These are phyloP conservation scores for Mucuna pruriens DNA, from an alignment of 306 rosid genomes.

Conservation along the genomic window DNA sequence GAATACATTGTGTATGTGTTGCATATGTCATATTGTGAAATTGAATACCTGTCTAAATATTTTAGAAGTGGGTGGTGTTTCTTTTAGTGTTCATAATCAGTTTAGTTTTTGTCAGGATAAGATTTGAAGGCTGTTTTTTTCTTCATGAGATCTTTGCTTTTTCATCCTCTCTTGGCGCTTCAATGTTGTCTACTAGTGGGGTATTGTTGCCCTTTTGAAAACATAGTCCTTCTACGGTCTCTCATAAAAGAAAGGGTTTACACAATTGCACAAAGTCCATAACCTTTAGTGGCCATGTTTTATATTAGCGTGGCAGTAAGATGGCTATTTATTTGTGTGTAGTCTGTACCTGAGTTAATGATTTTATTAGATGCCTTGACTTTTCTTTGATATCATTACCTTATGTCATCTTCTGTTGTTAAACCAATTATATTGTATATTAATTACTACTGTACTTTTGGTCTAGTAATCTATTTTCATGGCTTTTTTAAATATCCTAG, in stretches of 20 bases:
- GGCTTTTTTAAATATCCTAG: neutral
- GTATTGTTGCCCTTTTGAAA: neutral
- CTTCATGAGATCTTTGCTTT: neutral
- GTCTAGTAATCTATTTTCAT: neutral
- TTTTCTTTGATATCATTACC: neutral
- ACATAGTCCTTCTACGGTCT: neutral
- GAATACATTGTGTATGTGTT: neutral
- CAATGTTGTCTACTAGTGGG: neutral
- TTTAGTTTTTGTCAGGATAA: neutral
- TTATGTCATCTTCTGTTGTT: constrained; percentile 6
- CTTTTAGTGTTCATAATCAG: neutral
- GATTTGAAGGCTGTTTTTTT: neutral
- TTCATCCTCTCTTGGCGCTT: neutral
- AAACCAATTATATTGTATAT: neutral
- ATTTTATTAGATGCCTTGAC: neutral
- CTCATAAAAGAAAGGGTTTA: neutral
- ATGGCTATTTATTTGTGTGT: neutral
- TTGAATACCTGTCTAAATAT: neutral
- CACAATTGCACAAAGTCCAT: neutral
- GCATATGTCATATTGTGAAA: neutral
- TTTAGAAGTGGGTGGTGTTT: neutral
- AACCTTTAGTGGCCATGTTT: neutral
- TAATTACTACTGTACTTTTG: neutral
- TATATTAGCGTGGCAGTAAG: neutral
- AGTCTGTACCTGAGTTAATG: neutral